phyloP scores from a whole-genome alignment of 78 protist species.

The Trichosphaerium sp. region DNA sequence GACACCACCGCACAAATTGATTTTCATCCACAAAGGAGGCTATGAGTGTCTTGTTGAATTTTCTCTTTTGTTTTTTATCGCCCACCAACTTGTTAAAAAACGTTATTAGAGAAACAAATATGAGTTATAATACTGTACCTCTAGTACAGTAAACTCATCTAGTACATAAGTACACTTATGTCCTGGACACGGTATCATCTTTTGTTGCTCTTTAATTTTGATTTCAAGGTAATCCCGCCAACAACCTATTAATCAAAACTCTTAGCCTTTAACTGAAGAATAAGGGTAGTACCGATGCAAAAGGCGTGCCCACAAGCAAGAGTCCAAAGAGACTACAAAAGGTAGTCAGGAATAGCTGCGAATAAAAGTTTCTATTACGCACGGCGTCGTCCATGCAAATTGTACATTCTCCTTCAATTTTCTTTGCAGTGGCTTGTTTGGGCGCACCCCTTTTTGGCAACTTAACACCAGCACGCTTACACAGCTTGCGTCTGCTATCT shows the following conservation, averaged over 20 bases:
- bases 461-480: no score
- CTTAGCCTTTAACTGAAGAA: no score
- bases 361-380: no score
- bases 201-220: not conserved
- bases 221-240: not conserved
- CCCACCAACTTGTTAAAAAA: not conserved
- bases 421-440: no score
- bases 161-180: not conserved
- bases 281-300: no score
- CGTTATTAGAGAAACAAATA: not conserved
- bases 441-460: no score
- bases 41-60: not conserved
- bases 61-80: not conserved
- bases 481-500: no score
- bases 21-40: not conserved
- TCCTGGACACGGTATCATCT: not conserved
- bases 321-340: no score
- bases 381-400: no score
- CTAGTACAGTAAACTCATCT: not conserved
- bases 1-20: not conserved
- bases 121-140: not conserved
- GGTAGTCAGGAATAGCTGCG: no score
- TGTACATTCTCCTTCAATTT: no score
- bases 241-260: no score
- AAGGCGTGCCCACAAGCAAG: not conserved